Evolutionary conservation across 805 yeast species (phyloP).

Genomic region (Barnettozyma populi): DNA sequence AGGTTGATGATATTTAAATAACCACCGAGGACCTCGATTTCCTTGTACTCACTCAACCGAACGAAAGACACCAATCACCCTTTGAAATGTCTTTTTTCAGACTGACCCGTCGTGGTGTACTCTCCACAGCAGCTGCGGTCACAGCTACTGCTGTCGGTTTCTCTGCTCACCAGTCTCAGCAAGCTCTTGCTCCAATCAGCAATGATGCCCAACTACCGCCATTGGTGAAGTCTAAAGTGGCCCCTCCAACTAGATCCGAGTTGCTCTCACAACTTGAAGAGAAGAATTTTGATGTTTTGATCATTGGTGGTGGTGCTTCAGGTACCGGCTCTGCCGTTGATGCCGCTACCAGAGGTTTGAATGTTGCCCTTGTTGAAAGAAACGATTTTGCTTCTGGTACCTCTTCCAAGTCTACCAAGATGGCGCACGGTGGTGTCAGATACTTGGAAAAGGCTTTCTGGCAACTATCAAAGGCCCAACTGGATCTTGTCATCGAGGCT

Average conservation of each 20-base stretch:
- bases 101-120: constrained; percentile 19
- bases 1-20: constrained; percentile 1
- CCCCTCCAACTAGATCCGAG: constrained; percentile 54
- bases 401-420: constrained; percentile 88
- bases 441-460: constrained; percentile 92
- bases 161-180: constrained; percentile 8
- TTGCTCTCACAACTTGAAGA: constrained; percentile 44
- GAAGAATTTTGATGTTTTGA: constrained; percentile 67
- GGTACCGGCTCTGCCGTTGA: constrained; percentile 93
- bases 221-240: constrained; percentile 36
- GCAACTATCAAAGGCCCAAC: constrained; percentile 85
- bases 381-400: constrained; percentile 91
- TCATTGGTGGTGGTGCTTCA: constrained; percentile 95
- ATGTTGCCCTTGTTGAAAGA: constrained; percentile 81
- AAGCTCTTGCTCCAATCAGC: constrained; percentile 7
- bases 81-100: constrained; percentile 23
- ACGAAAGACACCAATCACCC: background rate
- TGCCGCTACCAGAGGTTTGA: constrained; percentile 85
- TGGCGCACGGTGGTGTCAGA: constrained; percentile 97
- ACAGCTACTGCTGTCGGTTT: constrained; percentile 21
- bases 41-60: background rate
- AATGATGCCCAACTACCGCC: constrained; percentile 27
- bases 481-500: constrained; percentile 85
- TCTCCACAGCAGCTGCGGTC: constrained; percentile 23
- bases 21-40: background rate